Percentiles rank a stretch among this genome's conserved stretches.
These are phyloP conservation scores for Mayamaea pseudoterrestris DNA, from an alignment of 108 stramenopile genomes.

Conservation along the genomic window DNA sequence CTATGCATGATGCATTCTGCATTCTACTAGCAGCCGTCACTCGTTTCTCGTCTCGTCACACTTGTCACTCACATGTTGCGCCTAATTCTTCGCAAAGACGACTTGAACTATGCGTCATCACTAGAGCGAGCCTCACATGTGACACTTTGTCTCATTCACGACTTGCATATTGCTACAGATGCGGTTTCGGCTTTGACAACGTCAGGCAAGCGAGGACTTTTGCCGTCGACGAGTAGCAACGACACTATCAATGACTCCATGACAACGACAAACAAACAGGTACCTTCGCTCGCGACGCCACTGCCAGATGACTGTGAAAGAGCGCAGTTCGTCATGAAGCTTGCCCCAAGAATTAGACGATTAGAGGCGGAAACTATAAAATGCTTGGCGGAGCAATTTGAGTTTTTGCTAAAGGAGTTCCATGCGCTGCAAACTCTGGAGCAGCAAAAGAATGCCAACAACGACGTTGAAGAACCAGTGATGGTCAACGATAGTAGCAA, in stretches of 20 bases:
- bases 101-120: constrained; percentile 14
- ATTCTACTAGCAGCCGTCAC: too few relatives aligned
- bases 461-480: constrained; percentile 10
- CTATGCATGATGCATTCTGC: too few relatives aligned
- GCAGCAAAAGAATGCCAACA: constrained; percentile 4
- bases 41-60: too few relatives aligned
- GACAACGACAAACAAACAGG: constrained; percentile 17
- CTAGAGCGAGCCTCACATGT: constrained; percentile 74
- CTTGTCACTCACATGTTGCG: not conserved
- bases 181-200: too few relatives aligned
- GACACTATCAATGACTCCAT: constrained; percentile 11
- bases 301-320: constrained; percentile 50
- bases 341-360: constrained; percentile 71
- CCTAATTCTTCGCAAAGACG: not conserved
- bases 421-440: constrained; percentile 25
- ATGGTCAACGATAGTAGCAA: too few relatives aligned
- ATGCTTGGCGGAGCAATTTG: constrained; percentile 36
- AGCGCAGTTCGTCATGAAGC: constrained; percentile 68
- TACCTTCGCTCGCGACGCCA: constrained; percentile 23
- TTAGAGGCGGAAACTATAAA: constrained; percentile 57
- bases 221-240: too few relatives aligned
- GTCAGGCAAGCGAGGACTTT: too few relatives aligned
- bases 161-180: constrained; percentile 47
- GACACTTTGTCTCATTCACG: constrained; percentile 46
- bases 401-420: constrained; percentile 38